Evolutionary conservation across 768 basidiomycete genomes (phyloP), one percentile per base, ranked within the genome.

Genomic region (Leccinum ochraceum): DNA sequence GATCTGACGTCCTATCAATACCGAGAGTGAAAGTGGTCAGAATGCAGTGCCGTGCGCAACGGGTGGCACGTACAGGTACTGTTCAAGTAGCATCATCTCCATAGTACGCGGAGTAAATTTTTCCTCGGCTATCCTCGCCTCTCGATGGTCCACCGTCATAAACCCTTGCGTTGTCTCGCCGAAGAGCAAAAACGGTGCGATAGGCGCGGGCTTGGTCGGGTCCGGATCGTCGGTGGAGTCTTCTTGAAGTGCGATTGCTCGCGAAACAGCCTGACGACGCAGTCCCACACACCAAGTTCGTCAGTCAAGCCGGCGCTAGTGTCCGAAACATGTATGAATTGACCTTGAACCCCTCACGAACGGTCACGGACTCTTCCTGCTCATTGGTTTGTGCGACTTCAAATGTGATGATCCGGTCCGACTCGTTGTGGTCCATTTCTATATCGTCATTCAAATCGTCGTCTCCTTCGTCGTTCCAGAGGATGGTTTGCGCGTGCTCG

Each of bases 381-480:
- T 85, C 82, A 17, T 77, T 78, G 6, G 79, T 83, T 67, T 86
- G 83, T 0, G 76, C 69, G 0, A 87, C 85, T 50, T 81, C 79
- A 57, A 83, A 87, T 0, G 77, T 77, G 65, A 81, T 83, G 57
- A 86, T 68, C 9, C 84, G 75, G 37, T 83, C 83, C 3, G 69
- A 73, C 16, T 77, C 75, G 14, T 80, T 78, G 6, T 81, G 73
- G 0, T 77, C 79, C 6, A 70, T 30, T 7, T 76, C 49, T 24
- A 60, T 57, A 13, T 72, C 52, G 1, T 68, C 68, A 16, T 68
- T 56, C 24, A 24, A 24, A 2, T 24, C 24, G 3, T 24, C 24
- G 3, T 24, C 24, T 24, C 24, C 24, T 24, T 24, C 75, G 1
- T 79, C 74, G 13, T 65, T 71, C 80, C 80, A 86, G 3, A 84